phyloP scores from a whole-genome alignment of 352 stramenopile species.

The Albugo laibachii region DNA sequence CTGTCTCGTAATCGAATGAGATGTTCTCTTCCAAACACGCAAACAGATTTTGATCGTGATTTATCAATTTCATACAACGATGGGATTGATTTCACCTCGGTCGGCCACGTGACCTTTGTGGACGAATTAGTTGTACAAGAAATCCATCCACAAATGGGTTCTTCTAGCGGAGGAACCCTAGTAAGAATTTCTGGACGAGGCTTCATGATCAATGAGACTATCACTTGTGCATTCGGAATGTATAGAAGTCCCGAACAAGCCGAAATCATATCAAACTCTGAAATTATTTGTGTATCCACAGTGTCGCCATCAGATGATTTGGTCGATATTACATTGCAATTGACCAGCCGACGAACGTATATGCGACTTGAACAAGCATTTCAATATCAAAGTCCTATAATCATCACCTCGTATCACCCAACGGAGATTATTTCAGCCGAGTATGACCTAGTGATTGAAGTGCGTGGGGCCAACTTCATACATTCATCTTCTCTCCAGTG shows the following conservation, averaged over 20 bases:
- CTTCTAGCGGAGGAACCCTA: background rate
- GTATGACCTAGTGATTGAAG: background rate
- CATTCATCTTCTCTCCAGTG: background rate
- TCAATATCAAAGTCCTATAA: background rate
- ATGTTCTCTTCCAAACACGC: background rate
- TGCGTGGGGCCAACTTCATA: background rate
- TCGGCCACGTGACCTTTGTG: background rate
- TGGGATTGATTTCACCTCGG: background rate
- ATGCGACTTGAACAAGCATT: background rate
- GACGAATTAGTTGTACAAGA: background rate
- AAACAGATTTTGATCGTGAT: background rate
- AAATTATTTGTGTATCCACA: background rate
- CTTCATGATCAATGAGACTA: background rate
- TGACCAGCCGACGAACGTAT: background rate
- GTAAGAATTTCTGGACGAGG: background rate
- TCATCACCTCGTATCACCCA: background rate
- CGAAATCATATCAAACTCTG: background rate
- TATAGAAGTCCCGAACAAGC: background rate
- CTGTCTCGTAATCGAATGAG: background rate
- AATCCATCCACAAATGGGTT: background rate
- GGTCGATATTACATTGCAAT: background rate
- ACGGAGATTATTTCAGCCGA: background rate
- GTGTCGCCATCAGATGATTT: background rate
- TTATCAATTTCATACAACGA: background rate
- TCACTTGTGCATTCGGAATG: background rate